Percentiles rank a stretch among this genome's conserved stretches.
These are phyloP conservation scores for Fusarium paranaense DNA, from an alignment of 2,329 filamentous ascomycete genomes.

Conservation along the genomic window DNA sequence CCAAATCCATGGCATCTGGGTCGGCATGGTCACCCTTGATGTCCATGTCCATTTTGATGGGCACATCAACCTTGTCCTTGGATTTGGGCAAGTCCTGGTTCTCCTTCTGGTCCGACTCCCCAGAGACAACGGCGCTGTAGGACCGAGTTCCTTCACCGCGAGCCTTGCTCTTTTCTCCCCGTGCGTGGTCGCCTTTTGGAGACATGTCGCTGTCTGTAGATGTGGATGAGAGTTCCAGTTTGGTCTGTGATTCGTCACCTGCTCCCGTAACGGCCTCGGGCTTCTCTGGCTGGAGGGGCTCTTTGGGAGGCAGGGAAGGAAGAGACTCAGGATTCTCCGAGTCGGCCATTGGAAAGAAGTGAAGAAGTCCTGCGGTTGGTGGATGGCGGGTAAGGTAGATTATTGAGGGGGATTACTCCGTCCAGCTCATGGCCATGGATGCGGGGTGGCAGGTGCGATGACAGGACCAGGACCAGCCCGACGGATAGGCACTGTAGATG, in stretches of 20 bases:
- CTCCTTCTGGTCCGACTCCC: constrained; percentile 19
- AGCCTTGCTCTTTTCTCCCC: constrained; percentile 15
- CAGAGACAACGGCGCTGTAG: constrained; percentile 21
- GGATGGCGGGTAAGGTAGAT: background rate
- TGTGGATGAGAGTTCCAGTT: background rate
- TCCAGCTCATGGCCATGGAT: background rate
- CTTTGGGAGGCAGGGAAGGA: constrained; percentile 31
- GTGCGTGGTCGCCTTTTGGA: constrained; percentile 16
- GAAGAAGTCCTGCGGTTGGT: background rate
- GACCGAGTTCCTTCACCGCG: constrained; percentile 28
- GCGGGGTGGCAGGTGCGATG: constrained; percentile 1
- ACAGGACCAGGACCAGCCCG: background rate
- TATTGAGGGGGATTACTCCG: background rate
- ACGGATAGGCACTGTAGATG: background rate
- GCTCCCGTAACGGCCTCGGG: background rate
- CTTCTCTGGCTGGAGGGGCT: constrained; percentile 12
- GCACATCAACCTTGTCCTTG: constrained; percentile 12
- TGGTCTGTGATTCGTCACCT: background rate
- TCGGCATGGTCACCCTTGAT: constrained; percentile 1
- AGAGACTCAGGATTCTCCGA: constrained; percentile 7
- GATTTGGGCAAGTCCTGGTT: background rate
- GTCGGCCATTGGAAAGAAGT: constrained; percentile 21
- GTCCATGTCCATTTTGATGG: constrained; percentile 6
- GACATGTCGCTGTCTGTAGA: constrained; percentile 19
- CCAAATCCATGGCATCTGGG: constrained; percentile 21